These are phyloP conservation scores for Mycosphaerella sp. DNA, from an alignment of 2,329 filamentous ascomycete genomes.

Conservation along the genomic window DNA sequence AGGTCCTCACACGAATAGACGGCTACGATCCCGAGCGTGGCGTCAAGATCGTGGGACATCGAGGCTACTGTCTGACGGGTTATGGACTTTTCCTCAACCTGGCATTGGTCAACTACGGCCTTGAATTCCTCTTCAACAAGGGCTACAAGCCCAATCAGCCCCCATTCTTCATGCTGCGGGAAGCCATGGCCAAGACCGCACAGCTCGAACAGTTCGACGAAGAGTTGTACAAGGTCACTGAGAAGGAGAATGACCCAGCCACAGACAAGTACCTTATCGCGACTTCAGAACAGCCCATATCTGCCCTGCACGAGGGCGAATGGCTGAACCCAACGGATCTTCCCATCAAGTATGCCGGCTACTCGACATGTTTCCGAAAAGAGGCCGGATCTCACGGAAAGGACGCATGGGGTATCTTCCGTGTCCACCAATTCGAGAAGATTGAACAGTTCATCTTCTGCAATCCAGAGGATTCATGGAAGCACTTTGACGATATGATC, in stretches of 20 bases:
- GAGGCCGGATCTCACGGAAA: conserved; percentile 88
- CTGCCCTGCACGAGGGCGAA: conserved; percentile 78
- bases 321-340: conserved; percentile 82
- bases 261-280: conserved; percentile 81
- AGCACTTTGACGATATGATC: conserved; percentile 92
- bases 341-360: conserved; percentile 82
- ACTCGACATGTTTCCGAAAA: conserved; percentile 91
- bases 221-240: conserved; percentile 89
- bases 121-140: conserved; percentile 77
- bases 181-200: conserved; percentile 96
- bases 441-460: conserved; percentile 74
- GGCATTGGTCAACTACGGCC: conserved; percentile 88
- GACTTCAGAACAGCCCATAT: conserved; percentile 92
- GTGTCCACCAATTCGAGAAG: conserved; percentile 98
- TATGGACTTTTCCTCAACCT: conserved; percentile 91
- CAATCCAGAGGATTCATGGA: conserved; percentile 86
- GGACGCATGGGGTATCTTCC: conserved; percentile 97
- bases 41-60: conserved; percentile 88
- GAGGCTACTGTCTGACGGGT: conserved; percentile 84
- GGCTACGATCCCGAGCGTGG: conserved; percentile 91
- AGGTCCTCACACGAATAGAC: conserved; percentile 79
- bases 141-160: conserved; percentile 59
- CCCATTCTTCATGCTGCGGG: conserved; percentile 89
- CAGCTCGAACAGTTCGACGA: conserved; percentile 97
- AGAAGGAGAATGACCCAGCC: conserved; percentile 70